phyloP scores from a whole-genome alignment of 371 early-diverging fungal species.

The Saksenaea oblongispora region DNA sequence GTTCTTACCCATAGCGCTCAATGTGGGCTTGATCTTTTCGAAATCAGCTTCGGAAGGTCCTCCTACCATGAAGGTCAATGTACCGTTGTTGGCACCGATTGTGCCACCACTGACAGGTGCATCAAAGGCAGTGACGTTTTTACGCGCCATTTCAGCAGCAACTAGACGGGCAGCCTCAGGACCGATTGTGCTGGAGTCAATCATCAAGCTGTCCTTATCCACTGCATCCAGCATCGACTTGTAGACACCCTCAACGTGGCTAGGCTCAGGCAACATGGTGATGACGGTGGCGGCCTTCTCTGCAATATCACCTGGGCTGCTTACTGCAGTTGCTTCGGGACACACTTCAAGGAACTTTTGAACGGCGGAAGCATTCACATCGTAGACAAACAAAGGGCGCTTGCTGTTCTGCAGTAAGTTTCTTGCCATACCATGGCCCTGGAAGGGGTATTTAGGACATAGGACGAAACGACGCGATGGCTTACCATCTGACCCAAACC shows the following conservation, averaged over 20 bases:
- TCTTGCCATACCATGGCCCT: constrained; percentile 87
- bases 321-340: constrained; percentile 54
- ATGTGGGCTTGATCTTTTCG: constrained; percentile 63
- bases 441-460: not conserved
- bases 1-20: constrained; percentile 90
- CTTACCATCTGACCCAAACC: constrained; percentile 95
- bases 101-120: constrained; percentile 96
- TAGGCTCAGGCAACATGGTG: constrained; percentile 91
- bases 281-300: constrained; percentile 75
- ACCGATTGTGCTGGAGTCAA: constrained; percentile 95
- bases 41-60: constrained; percentile 60
- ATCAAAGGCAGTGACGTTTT: constrained; percentile 79
- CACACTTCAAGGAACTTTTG: constrained; percentile 49
- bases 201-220: constrained; percentile 55
- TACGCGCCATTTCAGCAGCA: constrained; percentile 52
- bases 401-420: constrained; percentile 73
- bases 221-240: constrained; percentile 62
- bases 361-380: constrained; percentile 61
- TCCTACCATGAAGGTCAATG: constrained; percentile 98
- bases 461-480: not conserved
- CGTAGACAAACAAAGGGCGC: constrained; percentile 68
- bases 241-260: constrained; percentile 83
- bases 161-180: constrained; percentile 71
- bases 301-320: constrained; percentile 72
- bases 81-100: constrained; percentile 88